A percentile compares a stretch with the other conserved stretches of the same genome.
phyloP scores from a whole-genome alignment of 306 rosid species.

The Sophora flavescens region DNA sequence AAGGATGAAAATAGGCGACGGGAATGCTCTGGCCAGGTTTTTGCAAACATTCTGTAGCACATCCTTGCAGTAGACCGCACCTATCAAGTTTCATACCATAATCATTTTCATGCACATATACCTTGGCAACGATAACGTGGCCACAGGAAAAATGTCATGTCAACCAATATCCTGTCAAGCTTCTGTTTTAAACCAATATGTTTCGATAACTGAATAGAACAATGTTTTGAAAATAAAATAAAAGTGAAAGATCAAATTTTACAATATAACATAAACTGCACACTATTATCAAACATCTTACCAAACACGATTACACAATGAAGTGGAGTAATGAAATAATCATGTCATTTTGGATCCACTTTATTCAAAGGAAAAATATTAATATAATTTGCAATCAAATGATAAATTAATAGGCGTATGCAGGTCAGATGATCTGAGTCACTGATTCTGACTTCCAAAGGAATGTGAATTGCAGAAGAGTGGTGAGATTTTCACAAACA shows the following conservation, averaged over 20 bases:
- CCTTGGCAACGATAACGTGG: conserved; percentile 21
- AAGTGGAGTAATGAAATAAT: conserved; percentile 36
- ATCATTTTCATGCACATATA: conserved; percentile 29
- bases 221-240: conserved; percentile 7
- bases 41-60: conserved; percentile 96
- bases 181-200: conserved; percentile 19
- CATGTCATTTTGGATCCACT: conserved; percentile 29
- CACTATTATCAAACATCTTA: conserved; percentile 26
- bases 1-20: conserved; percentile 83
- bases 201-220: conserved; percentile 10
- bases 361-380: conserved; percentile 4
- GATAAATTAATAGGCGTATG: conserved; percentile 13
- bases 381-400: conserved; percentile 26
- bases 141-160: conserved; percentile 26
- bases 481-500: conserved; percentile 22
- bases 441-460: conserved; percentile 13
- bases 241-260: conserved; percentile 23
- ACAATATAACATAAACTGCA: conserved; percentile 29
- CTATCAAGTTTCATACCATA: conserved; percentile 59
- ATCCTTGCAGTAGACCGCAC: conserved; percentile 97
- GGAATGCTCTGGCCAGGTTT: conserved; percentile 99
- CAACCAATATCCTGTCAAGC: conserved; percentile 34
- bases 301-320: conserved; percentile 25
- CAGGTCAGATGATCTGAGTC: conserved; percentile 1
- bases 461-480: conserved; percentile 1